These are phyloP conservation scores for Psophocarpus tetragonolobus DNA, from an alignment of 306 rosid genomes.

Conservation along the genomic window DNA sequence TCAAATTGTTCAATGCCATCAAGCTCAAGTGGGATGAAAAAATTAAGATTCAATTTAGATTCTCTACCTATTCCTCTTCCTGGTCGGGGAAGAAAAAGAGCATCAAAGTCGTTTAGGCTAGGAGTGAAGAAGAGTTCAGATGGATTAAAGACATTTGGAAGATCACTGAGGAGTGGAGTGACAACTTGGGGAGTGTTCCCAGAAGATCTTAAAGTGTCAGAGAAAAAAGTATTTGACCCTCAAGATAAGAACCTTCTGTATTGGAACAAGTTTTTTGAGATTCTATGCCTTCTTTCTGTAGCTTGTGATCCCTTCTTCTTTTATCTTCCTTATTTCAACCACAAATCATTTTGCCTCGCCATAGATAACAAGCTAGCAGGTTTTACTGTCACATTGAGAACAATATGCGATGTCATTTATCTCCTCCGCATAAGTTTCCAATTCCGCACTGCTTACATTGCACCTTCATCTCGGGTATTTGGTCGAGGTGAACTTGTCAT, in stretches of 20 bases:
- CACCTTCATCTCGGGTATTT: slow-evolving; percentile 88
- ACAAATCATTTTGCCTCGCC: slow-evolving; percentile 62
- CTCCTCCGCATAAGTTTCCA: slow-evolving; percentile 72
- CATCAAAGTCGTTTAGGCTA: slow-evolving; percentile 55
- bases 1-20: slow-evolving; percentile 47
- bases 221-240: slow-evolving; percentile 71
- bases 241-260: slow-evolving; percentile 76
- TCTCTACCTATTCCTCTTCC: slow-evolving; percentile 41
- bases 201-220: slow-evolving; percentile 76
- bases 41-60: slow-evolving; percentile 53
- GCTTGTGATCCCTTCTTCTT: slow-evolving; percentile 88
- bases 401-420: slow-evolving; percentile 60
- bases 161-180: slow-evolving; percentile 65
- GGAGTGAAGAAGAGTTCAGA: slow-evolving; percentile 71
- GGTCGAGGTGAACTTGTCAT: slow-evolving; percentile 98
- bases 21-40: slow-evolving; percentile 56
- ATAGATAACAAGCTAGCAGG: slow-evolving; percentile 63
- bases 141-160: slow-evolving; percentile 73
- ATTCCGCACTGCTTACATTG: slow-evolving; percentile 84
- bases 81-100: slow-evolving; percentile 41
- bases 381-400: slow-evolving; percentile 48
- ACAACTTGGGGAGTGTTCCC: slow-evolving; percentile 64
- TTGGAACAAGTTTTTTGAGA: slow-evolving; percentile 83
- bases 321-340: slow-evolving; percentile 79
- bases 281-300: slow-evolving; percentile 73